A percentile compares a stretch with the other conserved stretches of the same genome.
These are phyloP conservation scores for Gastrolobium bilobum DNA, from an alignment of 306 rosid genomes.

Conservation along the genomic window DNA sequence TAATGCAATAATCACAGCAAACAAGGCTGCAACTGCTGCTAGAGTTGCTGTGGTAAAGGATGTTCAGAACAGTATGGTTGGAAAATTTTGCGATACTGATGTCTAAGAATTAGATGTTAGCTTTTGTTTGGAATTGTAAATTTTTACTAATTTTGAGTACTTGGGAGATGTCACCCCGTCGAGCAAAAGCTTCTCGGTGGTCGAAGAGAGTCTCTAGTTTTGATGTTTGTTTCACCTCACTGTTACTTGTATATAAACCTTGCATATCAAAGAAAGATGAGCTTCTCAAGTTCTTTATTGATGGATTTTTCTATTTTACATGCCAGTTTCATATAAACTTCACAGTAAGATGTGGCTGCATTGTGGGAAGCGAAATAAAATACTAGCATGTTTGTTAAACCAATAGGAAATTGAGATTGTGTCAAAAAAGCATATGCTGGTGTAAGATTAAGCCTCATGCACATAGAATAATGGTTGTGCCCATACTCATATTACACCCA, in stretches of 20 bases:
- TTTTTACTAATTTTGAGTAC: constrained; percentile 63
- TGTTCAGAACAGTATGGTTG: constrained; percentile 93
- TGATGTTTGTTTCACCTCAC: constrained; percentile 62
- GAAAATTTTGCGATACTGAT: constrained; percentile 77
- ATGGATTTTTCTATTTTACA: constrained; percentile 25
- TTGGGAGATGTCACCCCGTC: constrained; percentile 74
- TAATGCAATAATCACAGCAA: constrained; percentile 84
- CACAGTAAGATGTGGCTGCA: background rate
- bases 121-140: constrained; percentile 68
- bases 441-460: constrained; percentile 34
- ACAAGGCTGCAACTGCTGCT: constrained; percentile 92
- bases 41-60: constrained; percentile 99
- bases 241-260: constrained; percentile 80
- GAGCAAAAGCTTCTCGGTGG: constrained; percentile 80
- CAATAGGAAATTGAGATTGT: constrained; percentile 27
- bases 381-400: constrained; percentile 4
- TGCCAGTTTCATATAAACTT: background rate
- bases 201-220: constrained; percentile 59
- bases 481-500: constrained; percentile 44
- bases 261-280: constrained; percentile 74
- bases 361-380: background rate
- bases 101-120: constrained; percentile 61
- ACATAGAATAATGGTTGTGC: constrained; percentile 24
- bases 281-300: constrained; percentile 26
- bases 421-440: constrained; percentile 29